Evolutionary conservation across 495 filamentous ascomycete genomes (phyloP).

Genomic region (Penicillium atrosanguineum): DNA sequence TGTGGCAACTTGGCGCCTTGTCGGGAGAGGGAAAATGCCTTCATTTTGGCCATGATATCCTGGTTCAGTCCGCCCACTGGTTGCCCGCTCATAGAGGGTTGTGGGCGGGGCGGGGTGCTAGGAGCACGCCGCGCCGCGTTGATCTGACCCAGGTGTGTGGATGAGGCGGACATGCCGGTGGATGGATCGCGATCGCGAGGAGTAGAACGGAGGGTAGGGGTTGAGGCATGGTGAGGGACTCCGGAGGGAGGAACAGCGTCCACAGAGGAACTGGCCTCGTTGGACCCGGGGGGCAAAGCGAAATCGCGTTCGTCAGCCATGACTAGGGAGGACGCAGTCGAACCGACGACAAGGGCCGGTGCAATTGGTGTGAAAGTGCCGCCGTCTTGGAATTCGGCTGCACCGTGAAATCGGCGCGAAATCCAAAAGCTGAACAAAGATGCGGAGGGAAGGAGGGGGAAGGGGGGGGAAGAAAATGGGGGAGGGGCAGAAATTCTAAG

Average conservation of each 20-base stretch:
- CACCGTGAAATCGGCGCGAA: conserved; percentile 17
- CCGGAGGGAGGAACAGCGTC: neutral
- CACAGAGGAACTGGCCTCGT: conserved; percentile 24
- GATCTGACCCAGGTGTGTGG: conserved; percentile 76
- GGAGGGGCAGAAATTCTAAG: neutral
- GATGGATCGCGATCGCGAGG: conserved; percentile 28
- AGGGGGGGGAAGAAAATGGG: conserved; percentile 6
- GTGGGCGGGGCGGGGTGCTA: conserved; percentile 44
- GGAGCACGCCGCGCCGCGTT: conserved; percentile 68
- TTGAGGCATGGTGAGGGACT: conserved; percentile 14
- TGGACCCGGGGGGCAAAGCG: conserved; percentile 6
- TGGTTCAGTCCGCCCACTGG: conserved; percentile 60
- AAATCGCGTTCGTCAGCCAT: conserved; percentile 21
- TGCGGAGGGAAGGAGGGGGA: conserved; percentile 1
- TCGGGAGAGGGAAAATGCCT: conserved; percentile 67
- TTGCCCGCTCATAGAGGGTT: conserved; percentile 54
- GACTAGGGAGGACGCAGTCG: conserved; percentile 14
- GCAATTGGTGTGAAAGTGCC: conserved; percentile 23
- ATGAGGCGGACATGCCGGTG: conserved; percentile 65
- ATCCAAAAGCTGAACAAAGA: neutral
- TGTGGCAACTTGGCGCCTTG: conserved; percentile 50
- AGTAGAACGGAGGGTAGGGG: conserved; percentile 28
- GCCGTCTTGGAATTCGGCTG: conserved; percentile 19
- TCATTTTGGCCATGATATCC: conserved; percentile 80
- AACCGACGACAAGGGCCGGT: conserved; percentile 26